These are phyloP conservation scores for Diaporthe sp. DNA, from an alignment of 2,329 filamentous ascomycete species.

Conservation along the genomic window DNA sequence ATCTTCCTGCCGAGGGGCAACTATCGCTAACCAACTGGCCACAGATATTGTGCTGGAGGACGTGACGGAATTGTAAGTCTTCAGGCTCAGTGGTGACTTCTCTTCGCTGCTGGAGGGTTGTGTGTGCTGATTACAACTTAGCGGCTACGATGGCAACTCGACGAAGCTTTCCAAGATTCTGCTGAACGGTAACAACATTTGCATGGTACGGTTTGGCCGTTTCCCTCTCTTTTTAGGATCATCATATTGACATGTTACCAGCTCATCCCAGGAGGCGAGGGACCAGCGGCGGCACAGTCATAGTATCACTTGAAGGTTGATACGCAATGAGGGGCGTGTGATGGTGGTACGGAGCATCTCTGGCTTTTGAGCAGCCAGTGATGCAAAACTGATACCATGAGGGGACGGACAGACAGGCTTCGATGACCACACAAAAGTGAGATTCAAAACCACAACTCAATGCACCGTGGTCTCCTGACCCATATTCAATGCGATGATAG, in stretches of 20 bases:
- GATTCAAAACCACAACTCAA: background rate
- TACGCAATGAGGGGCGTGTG: background rate
- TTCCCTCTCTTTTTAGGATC: background rate
- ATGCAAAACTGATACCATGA: background rate
- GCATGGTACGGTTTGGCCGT: conserved; percentile 80
- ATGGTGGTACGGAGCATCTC: background rate
- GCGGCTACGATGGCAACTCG: conserved; percentile 90
- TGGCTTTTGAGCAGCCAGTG: background rate
- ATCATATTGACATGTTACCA: conserved; percentile 49
- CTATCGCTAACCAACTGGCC: conserved; percentile 1
- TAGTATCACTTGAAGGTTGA: conserved; percentile 28
- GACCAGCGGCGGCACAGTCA: conserved; percentile 61
- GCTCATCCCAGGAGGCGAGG: conserved; percentile 85
- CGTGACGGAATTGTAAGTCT: conserved; percentile 90
- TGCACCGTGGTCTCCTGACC: background rate
- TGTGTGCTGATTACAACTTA: conserved; percentile 54
- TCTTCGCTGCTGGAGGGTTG: background rate
- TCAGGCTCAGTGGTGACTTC: no score
- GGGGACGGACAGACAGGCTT: background rate
- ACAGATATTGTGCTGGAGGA: conserved; percentile 98
- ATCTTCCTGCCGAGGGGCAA: background rate
- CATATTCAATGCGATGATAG: background rate
- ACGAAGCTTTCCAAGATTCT: conserved; percentile 94
- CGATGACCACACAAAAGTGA: background rate
- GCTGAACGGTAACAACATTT: conserved; percentile 98